These are phyloP conservation scores for Hericium erinaceus DNA, from an alignment of 768 basidiomycete species.

Conservation along the genomic window DNA sequence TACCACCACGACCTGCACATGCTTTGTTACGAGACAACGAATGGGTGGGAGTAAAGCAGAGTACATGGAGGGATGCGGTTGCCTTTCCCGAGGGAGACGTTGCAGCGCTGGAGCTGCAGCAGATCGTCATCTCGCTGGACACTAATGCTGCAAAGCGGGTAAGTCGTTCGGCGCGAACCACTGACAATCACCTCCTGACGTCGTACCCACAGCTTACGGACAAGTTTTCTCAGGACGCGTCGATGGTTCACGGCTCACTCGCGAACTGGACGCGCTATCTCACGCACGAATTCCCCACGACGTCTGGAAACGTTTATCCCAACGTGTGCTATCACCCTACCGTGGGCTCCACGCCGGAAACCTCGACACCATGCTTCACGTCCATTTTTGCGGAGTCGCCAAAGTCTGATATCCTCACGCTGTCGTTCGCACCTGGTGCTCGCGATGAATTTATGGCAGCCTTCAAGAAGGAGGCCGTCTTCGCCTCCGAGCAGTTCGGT, in stretches of 20 bases:
- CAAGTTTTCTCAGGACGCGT: slow-evolving; percentile 10
- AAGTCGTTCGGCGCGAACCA: slow-evolving; percentile 5
- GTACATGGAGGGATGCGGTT: slow-evolving; percentile 36
- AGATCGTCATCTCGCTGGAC: slow-evolving; percentile 55
- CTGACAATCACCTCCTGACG: background rate
- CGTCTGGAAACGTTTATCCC: slow-evolving; percentile 39
- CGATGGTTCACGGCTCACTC: slow-evolving; percentile 35
- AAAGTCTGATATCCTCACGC: slow-evolving; percentile 34
- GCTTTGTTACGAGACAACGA: slow-evolving; percentile 42
- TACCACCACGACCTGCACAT: slow-evolving; percentile 45
- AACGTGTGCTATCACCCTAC: slow-evolving; percentile 39
- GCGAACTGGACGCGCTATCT: slow-evolving; percentile 43
- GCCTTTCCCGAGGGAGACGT: slow-evolving; percentile 20
- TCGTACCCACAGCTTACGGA: slow-evolving; percentile 4
- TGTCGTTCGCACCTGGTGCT: slow-evolving; percentile 40
- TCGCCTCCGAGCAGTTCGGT: slow-evolving; percentile 23
- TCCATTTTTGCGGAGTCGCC: slow-evolving; percentile 25
- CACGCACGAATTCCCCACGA: slow-evolving; percentile 29
- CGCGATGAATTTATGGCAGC: slow-evolving; percentile 43
- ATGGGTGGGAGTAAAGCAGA: slow-evolving; percentile 55
- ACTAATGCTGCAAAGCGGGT: slow-evolving; percentile 26
- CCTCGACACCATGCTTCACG: slow-evolving; percentile 32
- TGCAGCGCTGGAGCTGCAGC: slow-evolving; percentile 59
- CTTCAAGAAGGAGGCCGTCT: slow-evolving; percentile 20
- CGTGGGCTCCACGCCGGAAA: slow-evolving; percentile 5